Percentiles rank a stretch among this genome's conserved stretches.
Evolutionary conservation across 2,329 filamentous ascomycete species (phyloP).

Genomic region (Bimuria novae-zelandiae): DNA sequence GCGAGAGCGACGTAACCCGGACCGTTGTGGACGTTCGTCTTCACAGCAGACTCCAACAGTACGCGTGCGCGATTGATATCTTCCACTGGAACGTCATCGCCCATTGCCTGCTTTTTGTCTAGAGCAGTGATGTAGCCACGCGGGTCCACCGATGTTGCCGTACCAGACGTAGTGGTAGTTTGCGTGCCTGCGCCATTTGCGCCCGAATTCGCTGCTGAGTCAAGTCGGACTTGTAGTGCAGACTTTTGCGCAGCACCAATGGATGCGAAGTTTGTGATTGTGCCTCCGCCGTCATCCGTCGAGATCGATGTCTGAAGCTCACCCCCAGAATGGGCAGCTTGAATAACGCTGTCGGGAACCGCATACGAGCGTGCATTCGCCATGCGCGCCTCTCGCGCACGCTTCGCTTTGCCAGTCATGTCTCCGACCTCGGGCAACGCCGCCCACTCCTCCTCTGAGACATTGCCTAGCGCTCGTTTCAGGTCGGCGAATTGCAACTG

Average conservation of each 20-base stretch:
- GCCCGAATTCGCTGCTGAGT: slow-evolving; percentile 69
- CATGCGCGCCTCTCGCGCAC: slow-evolving; percentile 81
- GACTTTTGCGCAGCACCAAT: slow-evolving; percentile 97
- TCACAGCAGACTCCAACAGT: slow-evolving; percentile 93
- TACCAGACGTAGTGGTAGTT: slow-evolving; percentile 67
- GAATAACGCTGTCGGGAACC: slow-evolving; percentile 93
- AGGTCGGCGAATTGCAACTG: slow-evolving; percentile 96
- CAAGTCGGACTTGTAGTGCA: slow-evolving; percentile 89
- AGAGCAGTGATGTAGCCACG: slow-evolving; percentile 95
- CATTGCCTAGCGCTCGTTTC: slow-evolving; percentile 84
- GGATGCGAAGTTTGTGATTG: slow-evolving; percentile 97
- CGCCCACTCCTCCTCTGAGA: slow-evolving; percentile 96
- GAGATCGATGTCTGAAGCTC: slow-evolving; percentile 89
- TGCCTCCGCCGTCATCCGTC: slow-evolving; percentile 73
- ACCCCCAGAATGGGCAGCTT: slow-evolving; percentile 77
- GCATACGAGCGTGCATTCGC: slow-evolving; percentile 75
- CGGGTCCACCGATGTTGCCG: slow-evolving; percentile 87
- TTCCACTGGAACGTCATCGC: slow-evolving; percentile 76
- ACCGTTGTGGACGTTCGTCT: slow-evolving; percentile 92
- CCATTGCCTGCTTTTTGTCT: slow-evolving; percentile 77
- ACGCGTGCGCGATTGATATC: slow-evolving; percentile 94
- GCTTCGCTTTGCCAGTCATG: slow-evolving; percentile 89
- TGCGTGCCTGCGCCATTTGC: slow-evolving; percentile 69
- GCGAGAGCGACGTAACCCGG: slow-evolving; percentile 96
- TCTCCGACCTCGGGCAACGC: slow-evolving; percentile 95